Base-by-base conservation (phyloP, 73 alveolate genomes). In the Breviolum minutum region DNA sequence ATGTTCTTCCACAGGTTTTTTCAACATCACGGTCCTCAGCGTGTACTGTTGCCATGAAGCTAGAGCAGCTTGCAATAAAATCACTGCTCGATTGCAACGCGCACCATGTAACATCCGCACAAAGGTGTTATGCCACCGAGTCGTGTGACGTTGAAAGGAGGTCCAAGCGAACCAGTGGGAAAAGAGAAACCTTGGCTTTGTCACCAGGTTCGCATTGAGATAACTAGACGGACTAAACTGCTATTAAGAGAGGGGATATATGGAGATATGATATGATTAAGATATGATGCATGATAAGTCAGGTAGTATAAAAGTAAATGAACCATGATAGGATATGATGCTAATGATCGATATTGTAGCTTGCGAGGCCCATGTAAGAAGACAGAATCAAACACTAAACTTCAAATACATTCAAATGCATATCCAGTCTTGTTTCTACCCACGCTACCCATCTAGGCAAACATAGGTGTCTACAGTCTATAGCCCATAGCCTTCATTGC, bases 31-130 rank as follows among this genome's bases (percentile, higher is more conserved):
- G n/a, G 54, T 40, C 81, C 81, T 12, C 40, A 71, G 32, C 32
- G 81, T 71, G 81, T 71, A 71, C 32, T 71, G 81, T 20, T 71
- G 81, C 81, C 81, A 71, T 48, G 81, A 71, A 8, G 32, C 81
- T 30, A 12, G 30, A 30, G 81, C 81, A 12, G 81, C 81, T 20
- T 71, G 81, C 81, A 71, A 30, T 11, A 12, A 30, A 20, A 71
- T 71, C 81, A 71, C 4, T 11, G 26, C 81, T 11, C 81, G 81
- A 20, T 11, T 71, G 81, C 81, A 8, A 8, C 81, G 26, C 10
- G 81, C 81, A 30, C 81, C 30, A 30, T 30, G 81, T 11, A 71
- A 30, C 81, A 17, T 8, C 32, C 81, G 81, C 26, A 20, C 32
- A n/a, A 71, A 20, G 32, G 26, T 11, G 32, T 30, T 0, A 30